phyloP scores from a whole-genome alignment of 768 basidiomycete genomes.

The Cystofilobasidium ferigula region DNA sequence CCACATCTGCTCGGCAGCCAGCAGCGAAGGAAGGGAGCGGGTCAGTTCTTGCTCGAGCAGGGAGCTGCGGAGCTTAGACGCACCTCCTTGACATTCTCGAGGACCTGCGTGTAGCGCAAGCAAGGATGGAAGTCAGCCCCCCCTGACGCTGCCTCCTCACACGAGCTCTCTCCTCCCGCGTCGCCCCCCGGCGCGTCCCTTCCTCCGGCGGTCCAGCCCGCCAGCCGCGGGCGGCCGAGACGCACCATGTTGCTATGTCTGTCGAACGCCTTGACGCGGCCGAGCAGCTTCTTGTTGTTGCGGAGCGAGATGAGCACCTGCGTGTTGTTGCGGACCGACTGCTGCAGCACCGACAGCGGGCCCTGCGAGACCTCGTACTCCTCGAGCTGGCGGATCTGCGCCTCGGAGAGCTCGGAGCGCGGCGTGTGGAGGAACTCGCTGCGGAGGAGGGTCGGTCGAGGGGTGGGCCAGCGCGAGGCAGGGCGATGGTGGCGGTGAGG shows the following conservation, averaged over 20 bases:
- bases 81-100: slow-evolving; percentile 33
- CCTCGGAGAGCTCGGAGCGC: slow-evolving; percentile 94
- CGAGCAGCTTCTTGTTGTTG: slow-evolving; percentile 88
- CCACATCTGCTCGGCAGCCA: slow-evolving; percentile 69
- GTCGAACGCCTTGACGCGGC: slow-evolving; percentile 93
- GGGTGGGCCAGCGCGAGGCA: background rate
- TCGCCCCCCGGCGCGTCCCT: too few relatives aligned
- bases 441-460: background rate
- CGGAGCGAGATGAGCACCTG: slow-evolving; percentile 93
- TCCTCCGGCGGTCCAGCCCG: too few relatives aligned
- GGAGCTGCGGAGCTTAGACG: too few relatives aligned
- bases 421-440: slow-evolving; percentile 96
- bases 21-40: background rate
- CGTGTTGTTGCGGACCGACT: slow-evolving; percentile 92
- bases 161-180: too few relatives aligned
- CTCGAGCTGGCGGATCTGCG: slow-evolving; percentile 86
- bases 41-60: background rate
- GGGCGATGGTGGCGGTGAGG: too few relatives aligned
- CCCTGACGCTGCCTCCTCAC: too few relatives aligned
- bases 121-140: background rate
- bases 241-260: slow-evolving; percentile 96
- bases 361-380: slow-evolving; percentile 64
- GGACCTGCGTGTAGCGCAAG: slow-evolving; percentile 23
- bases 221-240: background rate
- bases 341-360: slow-evolving; percentile 89